phyloP scores from a whole-genome alignment of 441 rosid genomes.

The Dalechampia spathulata region DNA sequence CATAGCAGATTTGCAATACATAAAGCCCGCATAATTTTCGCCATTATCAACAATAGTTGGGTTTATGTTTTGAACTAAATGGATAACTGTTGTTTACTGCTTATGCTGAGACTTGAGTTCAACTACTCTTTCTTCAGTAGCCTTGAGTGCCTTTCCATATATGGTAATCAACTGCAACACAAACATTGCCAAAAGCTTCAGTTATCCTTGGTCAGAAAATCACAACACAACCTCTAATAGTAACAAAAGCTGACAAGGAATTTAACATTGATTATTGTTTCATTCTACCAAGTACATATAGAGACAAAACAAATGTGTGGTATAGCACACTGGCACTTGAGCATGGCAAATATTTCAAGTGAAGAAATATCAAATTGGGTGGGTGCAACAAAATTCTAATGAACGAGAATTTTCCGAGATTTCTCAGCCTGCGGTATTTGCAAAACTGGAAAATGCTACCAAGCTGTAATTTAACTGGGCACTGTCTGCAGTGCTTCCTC shows the following conservation, averaged over 20 bases:
- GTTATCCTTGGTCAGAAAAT: too few species aligned
- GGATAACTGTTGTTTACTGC: slow-evolving; percentile 19
- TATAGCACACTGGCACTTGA: not conserved
- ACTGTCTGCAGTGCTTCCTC: too few species aligned
- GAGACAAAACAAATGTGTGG: not conserved
- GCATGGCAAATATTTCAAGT: too few species aligned
- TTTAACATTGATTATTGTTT: not conserved
- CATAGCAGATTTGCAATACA: not conserved
- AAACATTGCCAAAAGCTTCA: not conserved
- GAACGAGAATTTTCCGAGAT: too few species aligned
- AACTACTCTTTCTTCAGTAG: slow-evolving; percentile 66
- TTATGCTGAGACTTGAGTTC: slow-evolving; percentile 58
- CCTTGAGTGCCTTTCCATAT: slow-evolving; percentile 68
- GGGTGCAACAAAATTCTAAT: too few species aligned
- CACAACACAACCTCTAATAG: too few species aligned
- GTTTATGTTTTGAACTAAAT: not conserved
- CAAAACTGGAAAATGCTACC: not conserved
- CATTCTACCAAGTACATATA: not conserved
- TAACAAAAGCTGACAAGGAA: too few species aligned
- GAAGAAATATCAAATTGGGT: too few species aligned
- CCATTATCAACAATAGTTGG: slow-evolving; percentile 10
- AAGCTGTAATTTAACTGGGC: not conserved
- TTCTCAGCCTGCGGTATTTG: too few species aligned
- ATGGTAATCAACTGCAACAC: slow-evolving; percentile 49
- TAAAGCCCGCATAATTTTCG: slow-evolving; percentile 12